Percentiles rank a stretch among this genome's conserved stretches.
phyloP scores from a whole-genome alignment of 2,329 filamentous ascomycete species.

The Cryoendolithus antarcticus region DNA sequence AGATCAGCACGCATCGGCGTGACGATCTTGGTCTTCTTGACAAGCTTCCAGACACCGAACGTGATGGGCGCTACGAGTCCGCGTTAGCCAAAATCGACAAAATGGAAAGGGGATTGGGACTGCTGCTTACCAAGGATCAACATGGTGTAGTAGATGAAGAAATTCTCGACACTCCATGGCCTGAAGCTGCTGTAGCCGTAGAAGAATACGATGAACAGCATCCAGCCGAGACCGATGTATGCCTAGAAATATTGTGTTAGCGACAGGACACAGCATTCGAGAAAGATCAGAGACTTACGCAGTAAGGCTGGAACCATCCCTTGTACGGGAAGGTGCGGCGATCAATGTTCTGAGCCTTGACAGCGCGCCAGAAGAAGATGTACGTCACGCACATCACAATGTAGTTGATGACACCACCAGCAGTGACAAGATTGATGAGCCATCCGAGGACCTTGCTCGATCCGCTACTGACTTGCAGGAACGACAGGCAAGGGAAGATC shows the following conservation, averaged over 20 bases:
- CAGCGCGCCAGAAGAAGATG: conserved; percentile 45
- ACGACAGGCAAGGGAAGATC: conserved; percentile 25
- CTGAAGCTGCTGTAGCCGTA: conserved; percentile 45
- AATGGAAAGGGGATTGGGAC: no score
- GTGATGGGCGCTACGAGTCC: conserved; percentile 37
- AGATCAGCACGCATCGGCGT: conserved; percentile 44
- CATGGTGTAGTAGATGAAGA: conserved; percentile 38
- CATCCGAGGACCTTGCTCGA: conserved; percentile 22
- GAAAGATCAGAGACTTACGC: conserved; percentile 18
- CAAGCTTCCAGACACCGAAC: conserved; percentile 51
- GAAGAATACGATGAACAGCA: conserved; percentile 28
- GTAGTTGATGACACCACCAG: conserved; percentile 50
- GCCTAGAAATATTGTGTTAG: conserved; percentile 9
- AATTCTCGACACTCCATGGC: conserved; percentile 32
- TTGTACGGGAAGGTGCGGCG: conserved; percentile 45
- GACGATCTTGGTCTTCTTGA: conserved; percentile 47
- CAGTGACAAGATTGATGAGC: conserved; percentile 45
- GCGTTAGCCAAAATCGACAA: conserved; percentile 5
- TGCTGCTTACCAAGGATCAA: conserved; percentile 9
- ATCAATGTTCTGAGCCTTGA: conserved; percentile 39
- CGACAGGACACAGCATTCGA: not conserved
- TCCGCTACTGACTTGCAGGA: conserved; percentile 20
- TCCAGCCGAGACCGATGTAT: conserved; percentile 20
- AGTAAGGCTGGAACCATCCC: conserved; percentile 45
- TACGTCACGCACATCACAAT: conserved; percentile 49